phyloP scores from a whole-genome alignment of 1,284 basidiomycete genomes.

The Cutaneotrichosporon spelunceum region DNA sequence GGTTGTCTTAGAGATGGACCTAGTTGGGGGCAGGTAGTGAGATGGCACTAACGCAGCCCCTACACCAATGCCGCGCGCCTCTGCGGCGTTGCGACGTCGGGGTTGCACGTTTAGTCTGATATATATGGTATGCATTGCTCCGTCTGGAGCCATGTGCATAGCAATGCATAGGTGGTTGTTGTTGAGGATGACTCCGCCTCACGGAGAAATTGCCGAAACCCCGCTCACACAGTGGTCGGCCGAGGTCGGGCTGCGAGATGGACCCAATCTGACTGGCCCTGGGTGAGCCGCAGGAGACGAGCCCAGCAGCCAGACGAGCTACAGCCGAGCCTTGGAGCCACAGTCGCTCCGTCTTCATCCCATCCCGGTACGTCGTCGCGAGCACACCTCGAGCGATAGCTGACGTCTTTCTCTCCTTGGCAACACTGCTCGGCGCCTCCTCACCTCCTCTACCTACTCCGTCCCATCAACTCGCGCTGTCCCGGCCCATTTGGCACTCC shows the following conservation, averaged over 20 bases:
- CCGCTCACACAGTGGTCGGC: background rate
- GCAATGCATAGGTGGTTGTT: background rate
- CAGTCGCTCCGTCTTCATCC: no score
- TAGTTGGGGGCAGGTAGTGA: background rate
- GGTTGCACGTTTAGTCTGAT: no score
- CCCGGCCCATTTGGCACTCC: background rate
- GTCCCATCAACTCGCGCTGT: background rate
- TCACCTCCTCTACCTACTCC: background rate
- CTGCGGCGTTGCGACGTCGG: no score
- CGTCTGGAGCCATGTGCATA: background rate
- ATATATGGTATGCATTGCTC: no score
- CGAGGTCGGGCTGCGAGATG: background rate
- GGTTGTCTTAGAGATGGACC: background rate
- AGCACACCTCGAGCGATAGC: background rate
- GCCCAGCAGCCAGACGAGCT: background rate
- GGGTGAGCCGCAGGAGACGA: background rate
- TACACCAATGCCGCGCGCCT: no score
- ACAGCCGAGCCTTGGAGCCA: background rate
- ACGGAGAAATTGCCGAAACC: background rate
- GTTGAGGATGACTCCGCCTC: background rate
- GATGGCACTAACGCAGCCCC: no score
- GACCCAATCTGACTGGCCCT: background rate
- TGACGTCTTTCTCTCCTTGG: background rate
- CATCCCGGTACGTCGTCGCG: no score
- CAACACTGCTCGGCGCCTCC: no score